Evolutionary conservation across 78 protist species (phyloP).

Genomic region (Speleostelium caveatum): DNA sequence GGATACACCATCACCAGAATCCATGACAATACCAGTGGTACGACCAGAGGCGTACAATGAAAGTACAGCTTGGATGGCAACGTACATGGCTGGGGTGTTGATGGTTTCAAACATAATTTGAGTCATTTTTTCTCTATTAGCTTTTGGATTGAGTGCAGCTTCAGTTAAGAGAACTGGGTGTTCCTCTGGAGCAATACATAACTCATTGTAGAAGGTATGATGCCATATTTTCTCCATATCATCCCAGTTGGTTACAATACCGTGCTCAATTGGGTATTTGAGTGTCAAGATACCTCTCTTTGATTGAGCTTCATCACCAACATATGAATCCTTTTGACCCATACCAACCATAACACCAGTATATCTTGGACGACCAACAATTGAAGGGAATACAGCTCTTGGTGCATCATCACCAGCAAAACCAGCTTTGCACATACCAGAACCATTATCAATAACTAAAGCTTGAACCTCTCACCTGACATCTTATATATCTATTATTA

Average conservation of each 20-base stretch:
- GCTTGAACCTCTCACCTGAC: too few relatives aligned
- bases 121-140: conserved; percentile 94
- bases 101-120: conserved; percentile 98
- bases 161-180: conserved; percentile 87
- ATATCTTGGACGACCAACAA: too few relatives aligned
- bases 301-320: conserved; percentile 76
- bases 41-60: conserved; percentile 94
- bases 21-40: conserved; percentile 96
- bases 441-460: too few relatives aligned
- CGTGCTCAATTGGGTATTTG: conserved; percentile 93
- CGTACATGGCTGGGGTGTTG: conserved; percentile 94
- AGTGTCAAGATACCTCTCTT: conserved; percentile 89
- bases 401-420: conserved; percentile 95
- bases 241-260: too few relatives aligned
- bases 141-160: conserved; percentile 85
- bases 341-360: conserved; percentile 91
- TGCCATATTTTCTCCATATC: too few relatives aligned
- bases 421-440: too few relatives aligned
- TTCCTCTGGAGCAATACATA: conserved; percentile 95
- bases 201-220: too few relatives aligned
- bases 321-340: conserved; percentile 81
- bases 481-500: too few relatives aligned
- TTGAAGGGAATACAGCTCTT: too few relatives aligned
- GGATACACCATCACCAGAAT: conserved; percentile 96
- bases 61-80: conserved; percentile 92